These are phyloP conservation scores for Fomitopsis palustris DNA, from an alignment of 1,284 basidiomycete species.

Conservation along the genomic window DNA sequence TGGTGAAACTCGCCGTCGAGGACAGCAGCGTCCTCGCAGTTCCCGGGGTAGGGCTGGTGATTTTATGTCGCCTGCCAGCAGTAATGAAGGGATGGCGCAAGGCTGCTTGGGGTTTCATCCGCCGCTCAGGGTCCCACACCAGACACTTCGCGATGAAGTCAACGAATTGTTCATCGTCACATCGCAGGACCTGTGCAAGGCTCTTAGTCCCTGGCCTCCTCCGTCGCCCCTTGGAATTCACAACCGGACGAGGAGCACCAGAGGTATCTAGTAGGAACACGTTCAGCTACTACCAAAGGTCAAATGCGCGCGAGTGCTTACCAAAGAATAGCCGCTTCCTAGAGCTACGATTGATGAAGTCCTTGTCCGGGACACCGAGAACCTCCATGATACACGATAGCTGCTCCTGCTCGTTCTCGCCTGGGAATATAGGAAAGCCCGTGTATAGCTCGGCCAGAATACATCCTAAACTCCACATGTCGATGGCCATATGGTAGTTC, in stretches of 20 bases:
- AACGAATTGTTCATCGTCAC: slow-evolving; percentile 85
- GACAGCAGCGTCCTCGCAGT: slow-evolving; percentile 49
- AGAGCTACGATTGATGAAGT: slow-evolving; percentile 91
- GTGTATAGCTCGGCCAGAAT: slow-evolving; percentile 98
- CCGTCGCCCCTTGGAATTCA: slow-evolving; percentile 95
- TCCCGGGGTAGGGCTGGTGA: slow-evolving; percentile 38
- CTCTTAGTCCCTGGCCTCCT: slow-evolving; percentile 90
- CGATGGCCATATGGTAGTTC: slow-evolving; percentile 95
- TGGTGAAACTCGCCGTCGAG: slow-evolving; percentile 33
- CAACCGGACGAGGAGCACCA: slow-evolving; percentile 87
- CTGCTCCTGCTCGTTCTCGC: slow-evolving; percentile 99
- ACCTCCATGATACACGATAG: slow-evolving; percentile 99
- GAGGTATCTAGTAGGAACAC: slow-evolving; percentile 68
- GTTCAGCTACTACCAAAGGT: not conserved
- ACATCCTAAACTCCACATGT: slow-evolving; percentile 98
- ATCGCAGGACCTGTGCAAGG: slow-evolving; percentile 83
- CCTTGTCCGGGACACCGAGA: slow-evolving; percentile 91
- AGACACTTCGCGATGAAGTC: slow-evolving; percentile 96
- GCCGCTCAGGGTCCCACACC: slow-evolving; percentile 95
- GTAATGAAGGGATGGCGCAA: slow-evolving; percentile 89
- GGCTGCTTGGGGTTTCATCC: slow-evolving; percentile 92
- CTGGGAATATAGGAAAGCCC: slow-evolving; percentile 98
- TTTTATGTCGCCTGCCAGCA: slow-evolving; percentile 54
- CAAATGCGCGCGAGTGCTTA: slow-evolving; percentile 34
- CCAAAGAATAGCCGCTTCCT: slow-evolving; percentile 96